Evolutionary conservation across 1,284 basidiomycete species (phyloP).

Genomic region (Mixia osmundae): DNA sequence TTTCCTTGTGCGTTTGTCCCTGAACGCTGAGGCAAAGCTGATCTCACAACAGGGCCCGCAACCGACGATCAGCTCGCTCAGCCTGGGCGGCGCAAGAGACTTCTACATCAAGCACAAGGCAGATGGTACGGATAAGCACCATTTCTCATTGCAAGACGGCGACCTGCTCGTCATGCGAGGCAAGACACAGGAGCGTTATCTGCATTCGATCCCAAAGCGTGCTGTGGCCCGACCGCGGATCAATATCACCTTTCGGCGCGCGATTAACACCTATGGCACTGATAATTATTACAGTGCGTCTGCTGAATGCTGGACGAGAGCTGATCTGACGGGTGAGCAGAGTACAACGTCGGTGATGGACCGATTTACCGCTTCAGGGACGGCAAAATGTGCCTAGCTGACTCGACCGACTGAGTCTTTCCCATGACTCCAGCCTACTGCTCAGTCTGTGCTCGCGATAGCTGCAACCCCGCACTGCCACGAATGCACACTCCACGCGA

Average conservation of each 20-base stretch:
- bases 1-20: constrained; percentile 13
- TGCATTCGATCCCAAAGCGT: constrained; percentile 23
- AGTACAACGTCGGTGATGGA: constrained; percentile 12
- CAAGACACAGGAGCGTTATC: constrained; percentile 22
- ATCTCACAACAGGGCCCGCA: constrained; percentile 13
- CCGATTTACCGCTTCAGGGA: constrained; percentile 7
- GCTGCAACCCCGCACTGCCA: no score
- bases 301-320: constrained; percentile 1
- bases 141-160: constrained; percentile 20
- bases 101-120: constrained; percentile 22
- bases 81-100: constrained; percentile 21
- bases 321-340: background rate
- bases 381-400: no score
- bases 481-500: no score
- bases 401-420: no score
- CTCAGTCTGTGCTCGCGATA: no score
- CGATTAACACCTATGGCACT: constrained; percentile 20
- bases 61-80: constrained; percentile 23
- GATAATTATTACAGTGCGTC: constrained; percentile 20
- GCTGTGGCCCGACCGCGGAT: constrained; percentile 19
- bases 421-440: no score
- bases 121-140: constrained; percentile 20
- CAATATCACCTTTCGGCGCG: constrained; percentile 24
- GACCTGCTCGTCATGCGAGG: constrained; percentile 25
- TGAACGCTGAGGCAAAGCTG: background rate